Base-by-base conservation (phyloP, 345 rosid species). In the Erodium maritimum region DNA sequence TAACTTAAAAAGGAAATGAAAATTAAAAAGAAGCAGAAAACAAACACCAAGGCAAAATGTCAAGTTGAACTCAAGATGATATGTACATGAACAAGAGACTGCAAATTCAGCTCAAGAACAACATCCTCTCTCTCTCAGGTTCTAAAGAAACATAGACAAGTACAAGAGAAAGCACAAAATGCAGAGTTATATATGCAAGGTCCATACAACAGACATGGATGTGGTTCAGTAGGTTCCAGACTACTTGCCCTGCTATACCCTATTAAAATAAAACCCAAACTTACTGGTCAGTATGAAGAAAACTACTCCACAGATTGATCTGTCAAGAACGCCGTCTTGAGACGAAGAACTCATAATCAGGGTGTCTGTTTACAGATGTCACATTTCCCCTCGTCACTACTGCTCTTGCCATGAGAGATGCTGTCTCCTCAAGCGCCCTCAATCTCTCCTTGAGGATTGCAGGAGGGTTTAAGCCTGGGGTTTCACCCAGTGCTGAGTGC, bases 311-410 rank as follows among this genome's bases (percentile, higher is more conserved):
- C n/a, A n/a, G n/a, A n/a, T n/a, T n/a, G n/a, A n/a, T n/a, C n/a
- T 18, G 23, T 61, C 65, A 58, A 37, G 63, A 67, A 2, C 54
- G 54, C 63, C 61, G 60, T 60, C 83, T 79, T 3, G 81, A 74
- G 55, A 64, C 50, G 63, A 81, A 82, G 65, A 79, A 82, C 72
- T 74, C 82, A 1, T 65, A 79, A 69, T 82, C 87, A 9, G 83
- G 76, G 50, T 82, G 87, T 54, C 65, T 73, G 53, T 79, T 82
- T 48, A 68, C 66, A 12, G 69, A 66, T 52, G 54, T 72, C 29
- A 55, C 23, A 21, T 52, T 34, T 58, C 79, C 82, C 51, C 74
- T 82, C 45, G 25, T 74, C 23, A 79, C 78, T 3, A 67, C 72
- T 55, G 79, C 80, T 69, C 71, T 82, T 29, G 87, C 69, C 82